These are phyloP conservation scores for Lasiosphaeria hispida DNA, from an alignment of 495 filamentous ascomycete species.

Conservation along the genomic window DNA sequence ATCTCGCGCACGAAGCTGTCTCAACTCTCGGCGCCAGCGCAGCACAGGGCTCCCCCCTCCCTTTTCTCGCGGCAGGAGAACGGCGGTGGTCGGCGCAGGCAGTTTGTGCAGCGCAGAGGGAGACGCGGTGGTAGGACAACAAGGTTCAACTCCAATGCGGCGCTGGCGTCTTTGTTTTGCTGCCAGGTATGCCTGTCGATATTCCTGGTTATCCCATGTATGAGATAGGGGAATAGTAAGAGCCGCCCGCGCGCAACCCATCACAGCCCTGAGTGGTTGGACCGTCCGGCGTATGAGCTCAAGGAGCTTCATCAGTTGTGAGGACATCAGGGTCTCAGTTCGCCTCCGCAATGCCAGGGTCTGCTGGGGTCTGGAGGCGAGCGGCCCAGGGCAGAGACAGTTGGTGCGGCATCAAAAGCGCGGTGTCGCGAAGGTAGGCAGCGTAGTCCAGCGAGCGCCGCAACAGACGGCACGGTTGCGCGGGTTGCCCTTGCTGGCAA, in stretches of 20 bases:
- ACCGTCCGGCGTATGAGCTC: not conserved
- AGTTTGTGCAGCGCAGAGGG: no score
- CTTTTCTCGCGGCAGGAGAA: no score
- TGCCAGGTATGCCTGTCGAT: not conserved
- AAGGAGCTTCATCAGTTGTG: conserved; percentile 8
- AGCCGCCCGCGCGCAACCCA: not conserved
- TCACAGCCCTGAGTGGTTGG: conserved; percentile 1
- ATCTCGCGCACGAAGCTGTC: no score
- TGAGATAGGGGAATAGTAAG: not conserved
- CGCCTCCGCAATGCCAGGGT: conserved; percentile 32
- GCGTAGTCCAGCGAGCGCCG: not conserved
- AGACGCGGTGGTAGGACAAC: not conserved
- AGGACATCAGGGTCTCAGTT: conserved; percentile 30
- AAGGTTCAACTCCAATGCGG: conserved; percentile 3
- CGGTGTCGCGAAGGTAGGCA: not conserved
- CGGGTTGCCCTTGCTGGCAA: conserved; percentile 20
- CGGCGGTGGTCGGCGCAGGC: no score
- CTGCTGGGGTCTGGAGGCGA: conserved; percentile 38
- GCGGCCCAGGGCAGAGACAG: conserved; percentile 19
- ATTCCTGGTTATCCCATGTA: not conserved
- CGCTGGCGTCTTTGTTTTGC: not conserved
- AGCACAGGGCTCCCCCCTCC: no score
- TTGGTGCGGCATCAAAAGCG: conserved; percentile 24
- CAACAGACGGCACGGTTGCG: not conserved
- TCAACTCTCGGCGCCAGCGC: no score